Evolutionary conservation across 345 rosid species (phyloP), one percentile per base, ranked within the genome.

Genomic region (Populus davidiana): DNA sequence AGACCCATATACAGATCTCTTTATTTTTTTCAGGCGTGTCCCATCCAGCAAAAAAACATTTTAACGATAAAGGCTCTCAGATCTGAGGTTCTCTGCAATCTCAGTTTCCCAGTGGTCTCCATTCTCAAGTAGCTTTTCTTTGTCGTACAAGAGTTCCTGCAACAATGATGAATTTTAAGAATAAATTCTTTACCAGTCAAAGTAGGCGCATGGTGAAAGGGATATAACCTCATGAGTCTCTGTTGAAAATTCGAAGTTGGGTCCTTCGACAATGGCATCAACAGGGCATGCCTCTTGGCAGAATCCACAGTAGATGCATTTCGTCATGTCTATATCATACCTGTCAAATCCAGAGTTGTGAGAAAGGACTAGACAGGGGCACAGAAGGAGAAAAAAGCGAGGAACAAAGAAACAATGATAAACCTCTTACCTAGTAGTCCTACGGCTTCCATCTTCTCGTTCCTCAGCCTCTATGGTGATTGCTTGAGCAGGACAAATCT

Each of bases 281-380:
- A 96, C 98, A 65, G 99, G 99, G 87, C 98, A 96, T 27, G 98
- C 98, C 86, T 93, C 98, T 89, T 93, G 97, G 94, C 98, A 96
- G 79, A 93, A 94, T 59, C 98, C 99, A 81, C 97, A 92, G 83
- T 96, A 96, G 83, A 93, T 96, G 87, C 99, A 93, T 74, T 96
- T 93, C 18, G 99, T 96, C 99, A 89, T 96, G 88, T 92, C 97
- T 41, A 96, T 94, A 82, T 93, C 97, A 31, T 94, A 92, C 88
- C 97, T 95, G 84, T 50, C 81, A 59, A 77, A 76, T 70, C 49
- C 71, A 61, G 20, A 44, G 47, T 20, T 25, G 67, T 8, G 56
- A 66, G 23, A 59, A 54, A 6, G 20, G 27, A 18, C 27, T 52
- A 75, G 31, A 56, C 21, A 1, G 18, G 38, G 69, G 14, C 59